Percentiles rank a stretch among this genome's conserved stretches.
Evolutionary conservation across 116 monocot species (phyloP).

Genomic region (Cymodocea nodosa): DNA sequence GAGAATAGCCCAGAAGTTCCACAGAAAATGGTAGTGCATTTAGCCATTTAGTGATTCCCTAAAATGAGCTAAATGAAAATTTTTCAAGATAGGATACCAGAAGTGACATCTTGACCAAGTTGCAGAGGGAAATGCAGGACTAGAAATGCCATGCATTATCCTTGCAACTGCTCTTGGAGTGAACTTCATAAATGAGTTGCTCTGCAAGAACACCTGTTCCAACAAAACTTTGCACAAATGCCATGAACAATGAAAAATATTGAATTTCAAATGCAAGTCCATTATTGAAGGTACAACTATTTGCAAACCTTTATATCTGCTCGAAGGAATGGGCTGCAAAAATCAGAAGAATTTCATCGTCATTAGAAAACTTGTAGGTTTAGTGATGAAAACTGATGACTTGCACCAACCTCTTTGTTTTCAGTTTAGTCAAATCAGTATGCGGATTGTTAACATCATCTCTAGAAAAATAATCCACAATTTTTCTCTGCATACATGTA

Average conservation of each 20-base stretch:
- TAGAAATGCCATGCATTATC: conserved; percentile 95
- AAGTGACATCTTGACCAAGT: conserved; percentile 81
- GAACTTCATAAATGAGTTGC: conserved; percentile 64
- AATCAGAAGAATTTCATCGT: background rate
- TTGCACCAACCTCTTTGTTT: conserved; percentile 36
- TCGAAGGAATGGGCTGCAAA: conserved; percentile 68
- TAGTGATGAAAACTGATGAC: background rate
- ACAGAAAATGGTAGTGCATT: too few relatives aligned
- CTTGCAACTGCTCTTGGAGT: conserved; percentile 89
- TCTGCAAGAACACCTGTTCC: conserved; percentile 81
- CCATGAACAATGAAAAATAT: background rate
- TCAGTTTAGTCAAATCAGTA: conserved; percentile 10
- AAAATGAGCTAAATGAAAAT: background rate
- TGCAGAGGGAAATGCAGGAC: conserved; percentile 79
- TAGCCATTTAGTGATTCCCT: background rate
- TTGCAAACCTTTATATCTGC: conserved; percentile 83
- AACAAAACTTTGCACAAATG: background rate
- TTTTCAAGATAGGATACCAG: conserved; percentile 37
- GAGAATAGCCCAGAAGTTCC: background rate
- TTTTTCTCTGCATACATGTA: conserved; percentile 56
- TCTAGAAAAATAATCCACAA: conserved; percentile 51
- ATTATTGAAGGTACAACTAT: background rate
- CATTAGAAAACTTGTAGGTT: background rate
- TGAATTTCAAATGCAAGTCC: too few relatives aligned
- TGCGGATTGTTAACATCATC: conserved; percentile 5